Evolutionary conservation across 108 stramenopile genomes (phyloP).

Genomic region (Cyclotella kingstonii): DNA sequence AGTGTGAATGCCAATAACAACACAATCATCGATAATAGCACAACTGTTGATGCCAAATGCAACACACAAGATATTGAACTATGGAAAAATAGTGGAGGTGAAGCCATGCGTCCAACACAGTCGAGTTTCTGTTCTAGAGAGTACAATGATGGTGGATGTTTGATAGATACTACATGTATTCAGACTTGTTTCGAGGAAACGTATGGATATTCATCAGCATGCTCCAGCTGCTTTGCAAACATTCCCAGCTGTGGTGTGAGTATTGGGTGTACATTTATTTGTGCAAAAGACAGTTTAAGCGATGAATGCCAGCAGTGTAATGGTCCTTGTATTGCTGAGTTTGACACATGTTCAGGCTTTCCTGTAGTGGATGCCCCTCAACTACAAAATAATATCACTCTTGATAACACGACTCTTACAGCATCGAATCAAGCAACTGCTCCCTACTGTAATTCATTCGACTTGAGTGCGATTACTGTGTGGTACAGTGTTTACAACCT

Average conservation of each 20-base stretch:
- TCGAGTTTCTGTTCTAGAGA: slow-evolving; percentile 29
- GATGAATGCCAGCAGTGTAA: slow-evolving; percentile 39
- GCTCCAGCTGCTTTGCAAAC: slow-evolving; percentile 29
- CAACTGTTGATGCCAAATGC: slow-evolving; percentile 6
- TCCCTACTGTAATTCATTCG: slow-evolving; percentile 35
- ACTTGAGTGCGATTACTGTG: slow-evolving; percentile 16
- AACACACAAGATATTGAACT: slow-evolving; percentile 20
- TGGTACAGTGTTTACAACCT: slow-evolving; percentile 50
- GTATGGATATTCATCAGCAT: slow-evolving; percentile 26
- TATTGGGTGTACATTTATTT: slow-evolving; percentile 22
- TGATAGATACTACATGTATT: slow-evolving; percentile 22
- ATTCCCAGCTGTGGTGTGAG: slow-evolving; percentile 24
- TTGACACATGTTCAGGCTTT: slow-evolving; percentile 37
- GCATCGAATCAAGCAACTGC: slow-evolving; percentile 1
- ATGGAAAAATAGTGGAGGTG: slow-evolving; percentile 24
- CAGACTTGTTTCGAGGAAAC: slow-evolving; percentile 21
- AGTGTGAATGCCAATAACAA: not conserved
- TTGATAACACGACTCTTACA: not conserved
- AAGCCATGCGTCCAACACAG: slow-evolving; percentile 3
- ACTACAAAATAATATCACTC: not conserved
- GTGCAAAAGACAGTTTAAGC: slow-evolving; percentile 29
- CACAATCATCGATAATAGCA: not conserved
- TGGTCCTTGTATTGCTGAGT: slow-evolving; percentile 28
- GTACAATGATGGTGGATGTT: slow-evolving; percentile 23
- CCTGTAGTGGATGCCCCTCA: slow-evolving; percentile 6